phyloP scores from a whole-genome alignment of 2,329 filamentous ascomycete genomes.

The Fusarium chlamydosporum region DNA sequence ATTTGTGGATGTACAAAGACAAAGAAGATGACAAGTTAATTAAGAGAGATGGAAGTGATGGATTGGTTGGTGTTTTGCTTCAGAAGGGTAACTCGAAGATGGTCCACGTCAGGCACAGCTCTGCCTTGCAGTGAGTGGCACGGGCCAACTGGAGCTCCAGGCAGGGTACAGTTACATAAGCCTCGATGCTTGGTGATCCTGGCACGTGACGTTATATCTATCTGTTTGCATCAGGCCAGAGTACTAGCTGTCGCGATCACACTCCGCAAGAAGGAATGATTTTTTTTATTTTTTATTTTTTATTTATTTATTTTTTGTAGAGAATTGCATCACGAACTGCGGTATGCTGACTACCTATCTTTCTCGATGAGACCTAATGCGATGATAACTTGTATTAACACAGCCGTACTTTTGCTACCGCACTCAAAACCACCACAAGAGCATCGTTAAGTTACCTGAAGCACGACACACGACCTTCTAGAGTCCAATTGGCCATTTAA shows the following conservation, averaged over 20 bases:
- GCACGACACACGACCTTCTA: background rate
- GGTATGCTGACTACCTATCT: too few species aligned
- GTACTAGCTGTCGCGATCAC: background rate
- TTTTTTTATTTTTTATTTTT: too few species aligned
- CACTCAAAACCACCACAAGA: too few species aligned
- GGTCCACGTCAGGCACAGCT: conserved; percentile 64
- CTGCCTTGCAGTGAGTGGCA: conserved; percentile 55
- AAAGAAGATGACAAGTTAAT: conserved; percentile 32
- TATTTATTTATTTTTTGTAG: too few species aligned
- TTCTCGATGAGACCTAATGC: background rate
- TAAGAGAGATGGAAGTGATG: conserved; percentile 36
- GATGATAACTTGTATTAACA: background rate
- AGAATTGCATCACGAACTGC: background rate
- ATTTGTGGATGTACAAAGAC: conserved; percentile 14
- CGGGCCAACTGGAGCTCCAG: conserved; percentile 48
- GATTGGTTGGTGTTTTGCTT: conserved; percentile 51
- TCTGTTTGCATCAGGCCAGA: background rate
- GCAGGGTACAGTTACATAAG: conserved; percentile 47
- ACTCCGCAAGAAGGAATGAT: background rate
- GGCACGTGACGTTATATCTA: conserved; percentile 35
- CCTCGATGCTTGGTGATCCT: background rate
- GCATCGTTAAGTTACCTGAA: background rate
- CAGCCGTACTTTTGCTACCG: too few species aligned
- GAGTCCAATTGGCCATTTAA: background rate
- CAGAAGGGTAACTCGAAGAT: conserved; percentile 51